These are phyloP conservation scores for Macadamia integrifolia DNA, from an alignment of 164 flowering plant genomes.

Conservation along the genomic window DNA sequence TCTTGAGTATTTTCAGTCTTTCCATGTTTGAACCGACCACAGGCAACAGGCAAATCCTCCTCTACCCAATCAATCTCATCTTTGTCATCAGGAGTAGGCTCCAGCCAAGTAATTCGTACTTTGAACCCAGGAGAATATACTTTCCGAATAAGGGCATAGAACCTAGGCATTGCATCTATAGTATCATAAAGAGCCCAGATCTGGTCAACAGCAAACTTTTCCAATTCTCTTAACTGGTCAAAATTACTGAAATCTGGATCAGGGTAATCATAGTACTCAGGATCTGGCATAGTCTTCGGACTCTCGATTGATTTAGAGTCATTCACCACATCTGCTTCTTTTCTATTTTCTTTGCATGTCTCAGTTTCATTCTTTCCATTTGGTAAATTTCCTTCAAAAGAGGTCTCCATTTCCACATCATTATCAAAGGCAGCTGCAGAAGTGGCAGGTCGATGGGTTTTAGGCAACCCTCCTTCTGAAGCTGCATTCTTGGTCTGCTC, in stretches of 20 bases:
- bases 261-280: constrained; percentile 14
- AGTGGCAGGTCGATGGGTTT: constrained; percentile 6
- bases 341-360: constrained; percentile 4
- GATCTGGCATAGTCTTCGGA: constrained; percentile 3
- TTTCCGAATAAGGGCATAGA: constrained; percentile 37
- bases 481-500: constrained; percentile 12
- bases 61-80: constrained; percentile 29
- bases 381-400: constrained; percentile 13
- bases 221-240: constrained; percentile 24
- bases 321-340: constrained; percentile 1
- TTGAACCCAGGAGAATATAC: constrained; percentile 29
- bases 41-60: constrained; percentile 33
- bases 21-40: constrained; percentile 38
- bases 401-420: constrained; percentile 9
- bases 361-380: constrained; percentile 12
- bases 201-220: constrained; percentile 33
- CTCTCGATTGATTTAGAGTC: constrained; percentile 6
- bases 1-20: constrained; percentile 15
- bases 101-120: constrained; percentile 50
- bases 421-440: constrained; percentile 7
- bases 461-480: not conserved
- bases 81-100: constrained; percentile 24
- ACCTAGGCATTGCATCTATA: constrained; percentile 54
- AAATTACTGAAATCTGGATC: constrained; percentile 49
- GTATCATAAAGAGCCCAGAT: constrained; percentile 59